Percentiles rank a stretch among this genome's conserved stretches.
phyloP scores from a whole-genome alignment of 495 filamentous ascomycete genomes.

The Bombardia bombarda region DNA sequence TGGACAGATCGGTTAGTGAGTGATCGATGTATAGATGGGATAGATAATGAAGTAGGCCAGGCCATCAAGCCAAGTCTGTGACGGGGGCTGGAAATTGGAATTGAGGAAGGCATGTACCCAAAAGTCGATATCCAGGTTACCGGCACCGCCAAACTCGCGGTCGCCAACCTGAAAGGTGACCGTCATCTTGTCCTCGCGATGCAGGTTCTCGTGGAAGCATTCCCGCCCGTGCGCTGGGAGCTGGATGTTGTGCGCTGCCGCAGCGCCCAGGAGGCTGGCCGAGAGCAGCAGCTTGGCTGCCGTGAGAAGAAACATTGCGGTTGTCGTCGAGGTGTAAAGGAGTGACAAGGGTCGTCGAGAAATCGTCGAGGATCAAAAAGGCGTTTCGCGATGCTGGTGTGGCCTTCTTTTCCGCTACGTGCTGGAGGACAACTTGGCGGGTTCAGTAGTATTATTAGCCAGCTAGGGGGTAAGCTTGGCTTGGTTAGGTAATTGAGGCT shows the following conservation, averaged over 20 bases:
- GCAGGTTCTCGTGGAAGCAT: conserved; percentile 93
- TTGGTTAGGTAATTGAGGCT: conserved; percentile 9
- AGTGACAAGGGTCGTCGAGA: background rate
- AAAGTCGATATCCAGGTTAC: conserved; percentile 94
- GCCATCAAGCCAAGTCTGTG: too few species aligned
- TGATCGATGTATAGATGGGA: too few species aligned
- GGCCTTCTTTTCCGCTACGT: background rate
- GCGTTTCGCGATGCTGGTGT: background rate
- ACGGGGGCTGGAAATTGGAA: too few species aligned
- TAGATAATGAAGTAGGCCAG: too few species aligned
- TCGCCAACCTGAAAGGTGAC: conserved; percentile 98
- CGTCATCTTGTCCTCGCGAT: conserved; percentile 94
- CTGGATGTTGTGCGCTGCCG: conserved; percentile 86
- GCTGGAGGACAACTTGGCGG: conserved; percentile 10
- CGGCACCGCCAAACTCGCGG: conserved; percentile 87
- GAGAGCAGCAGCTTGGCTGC: conserved; percentile 54
- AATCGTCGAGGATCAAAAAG: background rate
- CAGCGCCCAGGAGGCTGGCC: conserved; percentile 51
- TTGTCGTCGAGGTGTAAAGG: background rate
- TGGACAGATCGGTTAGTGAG: too few species aligned
- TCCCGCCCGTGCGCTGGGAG: conserved; percentile 83
- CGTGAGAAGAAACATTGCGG: conserved; percentile 24
- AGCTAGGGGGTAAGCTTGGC: conserved; percentile 5
- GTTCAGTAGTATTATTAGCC: conserved; percentile 6
- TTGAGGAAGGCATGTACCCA: conserved; percentile 58